phyloP scores from a whole-genome alignment of 208 protist species.

The Leishmania aethiopica region DNA sequence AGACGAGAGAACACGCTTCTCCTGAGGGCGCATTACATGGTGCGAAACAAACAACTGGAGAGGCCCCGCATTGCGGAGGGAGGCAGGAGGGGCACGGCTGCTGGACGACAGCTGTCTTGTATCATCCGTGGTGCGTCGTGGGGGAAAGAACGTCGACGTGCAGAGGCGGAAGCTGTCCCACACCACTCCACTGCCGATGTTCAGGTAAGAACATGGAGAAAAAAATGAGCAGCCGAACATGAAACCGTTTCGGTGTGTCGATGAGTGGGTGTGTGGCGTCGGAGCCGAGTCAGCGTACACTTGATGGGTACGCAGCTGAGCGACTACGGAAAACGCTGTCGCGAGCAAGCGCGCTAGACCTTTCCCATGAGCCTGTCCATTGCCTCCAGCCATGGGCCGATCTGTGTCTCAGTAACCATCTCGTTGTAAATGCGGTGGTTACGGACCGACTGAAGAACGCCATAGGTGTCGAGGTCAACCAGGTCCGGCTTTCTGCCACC shows the following conservation, averaged over 20 bases:
- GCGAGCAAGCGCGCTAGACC: slow-evolving; percentile 9
- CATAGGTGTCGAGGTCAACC: slow-evolving; percentile 89
- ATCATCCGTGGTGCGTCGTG: background rate
- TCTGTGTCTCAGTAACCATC: slow-evolving; percentile 60
- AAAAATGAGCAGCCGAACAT: background rate
- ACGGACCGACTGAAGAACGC: slow-evolving; percentile 85
- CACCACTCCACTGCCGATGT: background rate
- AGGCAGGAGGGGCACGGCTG: background rate
- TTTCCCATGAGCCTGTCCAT: slow-evolving; percentile 58
- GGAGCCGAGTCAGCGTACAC: background rate
- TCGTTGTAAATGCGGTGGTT: slow-evolving; percentile 87
- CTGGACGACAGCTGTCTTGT: background rate
- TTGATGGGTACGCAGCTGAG: background rate
- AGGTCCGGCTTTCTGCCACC: slow-evolving; percentile 85
- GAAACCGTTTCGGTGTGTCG: too few relatives aligned
- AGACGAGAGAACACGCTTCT: background rate
- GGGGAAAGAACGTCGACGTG: background rate
- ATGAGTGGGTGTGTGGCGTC: background rate
- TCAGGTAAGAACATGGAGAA: background rate
- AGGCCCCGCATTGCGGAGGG: background rate
- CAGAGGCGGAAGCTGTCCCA: too few relatives aligned
- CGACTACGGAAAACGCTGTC: background rate
- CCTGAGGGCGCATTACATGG: background rate
- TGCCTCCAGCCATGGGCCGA: slow-evolving; percentile 62
- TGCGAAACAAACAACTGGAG: background rate